These are phyloP conservation scores for Aphanoascus verrucosus DNA, from an alignment of 2,329 filamentous ascomycete genomes.

Conservation along the genomic window DNA sequence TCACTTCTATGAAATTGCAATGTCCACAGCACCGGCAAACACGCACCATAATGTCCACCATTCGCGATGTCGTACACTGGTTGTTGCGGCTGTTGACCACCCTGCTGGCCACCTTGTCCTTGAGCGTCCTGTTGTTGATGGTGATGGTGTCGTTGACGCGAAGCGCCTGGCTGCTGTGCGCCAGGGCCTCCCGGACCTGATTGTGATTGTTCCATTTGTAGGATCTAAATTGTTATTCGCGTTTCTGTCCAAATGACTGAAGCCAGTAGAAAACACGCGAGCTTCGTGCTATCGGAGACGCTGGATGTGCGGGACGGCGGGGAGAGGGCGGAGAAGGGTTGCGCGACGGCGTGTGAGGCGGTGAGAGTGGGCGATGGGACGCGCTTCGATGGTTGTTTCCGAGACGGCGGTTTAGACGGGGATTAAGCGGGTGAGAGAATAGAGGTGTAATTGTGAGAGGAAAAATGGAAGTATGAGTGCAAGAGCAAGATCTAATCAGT, in stretches of 20 bases:
- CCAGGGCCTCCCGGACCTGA: slow-evolving; percentile 8
- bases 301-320: neutral
- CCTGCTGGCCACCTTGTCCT: slow-evolving; percentile 8
- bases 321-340: neutral
- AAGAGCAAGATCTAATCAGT: neutral
- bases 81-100: slow-evolving; percentile 46
- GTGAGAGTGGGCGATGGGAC: neutral
- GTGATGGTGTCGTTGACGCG: slow-evolving; percentile 9
- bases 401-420: neutral
- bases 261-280: neutral
- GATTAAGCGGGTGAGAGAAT: neutral
- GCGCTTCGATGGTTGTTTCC: neutral
- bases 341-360: neutral
- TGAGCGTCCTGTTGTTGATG: slow-evolving; percentile 12
- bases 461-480: neutral
- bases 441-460: neutral
- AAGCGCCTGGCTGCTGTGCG: neutral
- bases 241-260: neutral
- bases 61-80: slow-evolving; percentile 62
- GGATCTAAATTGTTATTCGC: neutral
- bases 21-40: neutral
- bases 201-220: slow-evolving; percentile 13
- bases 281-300: neutral
- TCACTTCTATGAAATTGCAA: neutral
- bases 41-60: slow-evolving; percentile 67